Conservation (phyloP, 2,329 filamentous ascomycete genomes). For the Tolypocladium nubicola region DNA sequence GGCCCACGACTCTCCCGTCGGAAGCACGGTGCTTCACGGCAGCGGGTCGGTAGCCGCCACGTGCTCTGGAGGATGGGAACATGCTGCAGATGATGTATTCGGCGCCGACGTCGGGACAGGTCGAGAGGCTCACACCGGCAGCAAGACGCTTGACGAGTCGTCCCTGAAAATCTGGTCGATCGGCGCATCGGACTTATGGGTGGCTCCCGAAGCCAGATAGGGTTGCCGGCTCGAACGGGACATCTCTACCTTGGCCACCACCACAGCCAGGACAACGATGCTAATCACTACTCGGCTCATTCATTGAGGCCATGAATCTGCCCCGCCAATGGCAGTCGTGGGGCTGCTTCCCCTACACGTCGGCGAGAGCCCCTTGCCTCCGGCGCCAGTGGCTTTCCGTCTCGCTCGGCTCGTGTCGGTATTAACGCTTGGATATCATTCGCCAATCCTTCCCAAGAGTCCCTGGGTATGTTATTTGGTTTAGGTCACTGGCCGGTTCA, state of each 20-base stretch:
- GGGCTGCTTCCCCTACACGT: background rate
- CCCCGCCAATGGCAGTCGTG: background rate
- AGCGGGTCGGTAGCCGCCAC: constrained; percentile 47
- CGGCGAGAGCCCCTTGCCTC: background rate
- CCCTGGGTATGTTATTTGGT: too few species aligned
- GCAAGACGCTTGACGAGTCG: constrained; percentile 9
- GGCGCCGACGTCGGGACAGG: background rate
- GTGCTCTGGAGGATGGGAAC: constrained; percentile 44
- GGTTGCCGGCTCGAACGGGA: background rate
- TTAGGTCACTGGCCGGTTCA: too few species aligned
- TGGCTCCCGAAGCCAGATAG: background rate
- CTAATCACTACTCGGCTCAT: too few species aligned
- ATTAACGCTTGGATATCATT: too few species aligned
- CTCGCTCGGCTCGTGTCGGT: too few species aligned
- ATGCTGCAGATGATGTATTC: constrained; percentile 5
- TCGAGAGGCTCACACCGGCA: background rate
- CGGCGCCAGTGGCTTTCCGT: too few species aligned
- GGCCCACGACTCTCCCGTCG: constrained; percentile 35
- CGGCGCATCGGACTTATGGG: background rate
- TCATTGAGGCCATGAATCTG: background rate
- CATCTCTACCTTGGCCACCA: too few species aligned
- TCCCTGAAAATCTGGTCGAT: constrained; percentile 12
- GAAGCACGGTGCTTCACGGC: constrained; percentile 38
- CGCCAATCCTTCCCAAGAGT: too few species aligned
- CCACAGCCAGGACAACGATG: too few species aligned